Conservation (phyloP, 345 rosid species). For the Euphorbia peplus region DNA sequence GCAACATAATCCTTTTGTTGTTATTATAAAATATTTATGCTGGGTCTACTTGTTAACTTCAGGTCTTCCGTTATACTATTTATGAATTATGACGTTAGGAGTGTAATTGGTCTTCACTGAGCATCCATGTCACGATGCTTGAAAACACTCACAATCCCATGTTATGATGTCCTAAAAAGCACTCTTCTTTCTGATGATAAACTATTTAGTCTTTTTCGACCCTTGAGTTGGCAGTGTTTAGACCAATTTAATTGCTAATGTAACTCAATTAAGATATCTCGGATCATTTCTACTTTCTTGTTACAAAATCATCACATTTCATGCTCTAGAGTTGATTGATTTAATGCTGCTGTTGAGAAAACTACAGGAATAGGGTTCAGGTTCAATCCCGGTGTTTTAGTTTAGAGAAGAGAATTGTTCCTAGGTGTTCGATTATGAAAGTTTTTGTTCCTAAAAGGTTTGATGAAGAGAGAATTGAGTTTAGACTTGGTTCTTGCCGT, state of each 20-base stretch:
- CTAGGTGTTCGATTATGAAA: neutral
- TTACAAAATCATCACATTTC: neutral
- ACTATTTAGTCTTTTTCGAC: neutral
- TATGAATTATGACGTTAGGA: no score
- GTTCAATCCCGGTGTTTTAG: conserved; percentile 24
- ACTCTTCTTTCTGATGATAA: neutral
- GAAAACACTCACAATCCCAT: neutral
- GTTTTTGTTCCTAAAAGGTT: neutral
- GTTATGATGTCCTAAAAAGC: conserved; percentile 1
- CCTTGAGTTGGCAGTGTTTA: neutral
- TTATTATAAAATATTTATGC: no score
- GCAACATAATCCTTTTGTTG: no score
- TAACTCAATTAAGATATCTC: neutral
- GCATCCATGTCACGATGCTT: neutral
- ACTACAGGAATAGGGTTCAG: conserved; percentile 26
- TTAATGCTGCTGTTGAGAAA: conserved; percentile 18
- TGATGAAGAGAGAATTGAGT: neutral
- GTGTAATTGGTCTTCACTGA: no score
- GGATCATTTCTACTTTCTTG: neutral
- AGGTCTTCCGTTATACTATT: no score
- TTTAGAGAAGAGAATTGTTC: neutral
- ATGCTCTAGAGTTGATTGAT: conserved; percentile 5
- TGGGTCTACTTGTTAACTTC: no score
- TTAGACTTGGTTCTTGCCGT: neutral
- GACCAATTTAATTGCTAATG: neutral